A percentile compares a stretch with the other conserved stretches of the same genome.
Evolutionary conservation across 2,329 filamentous ascomycete species (phyloP).

Genomic region (Lachnellula willkommii): DNA sequence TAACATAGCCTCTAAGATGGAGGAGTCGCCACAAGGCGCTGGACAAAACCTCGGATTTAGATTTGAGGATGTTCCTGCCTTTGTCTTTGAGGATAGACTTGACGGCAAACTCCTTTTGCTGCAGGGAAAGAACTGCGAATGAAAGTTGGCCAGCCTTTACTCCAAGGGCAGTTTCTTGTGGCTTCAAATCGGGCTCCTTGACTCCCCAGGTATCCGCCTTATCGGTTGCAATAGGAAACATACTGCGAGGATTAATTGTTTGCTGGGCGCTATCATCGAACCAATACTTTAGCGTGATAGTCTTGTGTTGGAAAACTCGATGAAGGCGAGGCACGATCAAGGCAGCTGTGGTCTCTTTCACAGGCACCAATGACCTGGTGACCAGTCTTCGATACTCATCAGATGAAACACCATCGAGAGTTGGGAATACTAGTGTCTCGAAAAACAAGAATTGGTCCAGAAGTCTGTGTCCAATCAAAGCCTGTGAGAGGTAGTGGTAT

Average conservation of each 20-base stretch:
- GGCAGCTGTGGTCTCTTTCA: constrained; percentile 71
- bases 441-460: constrained; percentile 78
- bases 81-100: constrained; percentile 54
- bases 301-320: constrained; percentile 75
- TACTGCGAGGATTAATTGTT: constrained; percentile 58
- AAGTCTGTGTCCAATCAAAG: constrained; percentile 71
- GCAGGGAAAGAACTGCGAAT: constrained; percentile 62
- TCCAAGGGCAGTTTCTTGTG: constrained; percentile 37
- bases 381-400: constrained; percentile 77
- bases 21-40: constrained; percentile 86
- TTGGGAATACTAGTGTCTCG: constrained; percentile 73
- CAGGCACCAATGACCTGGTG: constrained; percentile 64
- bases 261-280: constrained; percentile 66
- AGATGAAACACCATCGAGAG: constrained; percentile 75
- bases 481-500: constrained; percentile 82
- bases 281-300: constrained; percentile 76
- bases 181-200: constrained; percentile 47
- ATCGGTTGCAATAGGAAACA: constrained; percentile 44
- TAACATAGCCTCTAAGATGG: constrained; percentile 79
- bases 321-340: constrained; percentile 75
- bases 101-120: constrained; percentile 62
- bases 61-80: constrained; percentile 38
- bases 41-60: constrained; percentile 63
- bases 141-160: constrained; percentile 43
- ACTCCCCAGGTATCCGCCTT: constrained; percentile 65